A percentile compares a stretch with the other conserved stretches of the same genome.
phyloP scores from a whole-genome alignment of 495 filamentous ascomycete genomes.

The Sabuloglossum arenarium region DNA sequence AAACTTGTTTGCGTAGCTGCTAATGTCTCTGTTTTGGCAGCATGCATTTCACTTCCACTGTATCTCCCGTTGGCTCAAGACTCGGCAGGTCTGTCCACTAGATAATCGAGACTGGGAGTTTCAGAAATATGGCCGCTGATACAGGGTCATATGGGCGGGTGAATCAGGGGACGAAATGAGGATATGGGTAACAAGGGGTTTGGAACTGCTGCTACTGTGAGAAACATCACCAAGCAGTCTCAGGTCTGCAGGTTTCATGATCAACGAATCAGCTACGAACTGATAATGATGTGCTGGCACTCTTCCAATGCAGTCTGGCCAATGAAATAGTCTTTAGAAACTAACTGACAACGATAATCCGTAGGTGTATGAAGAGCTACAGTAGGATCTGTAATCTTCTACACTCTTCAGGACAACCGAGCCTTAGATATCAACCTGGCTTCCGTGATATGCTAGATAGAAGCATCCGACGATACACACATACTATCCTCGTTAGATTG shows the following conservation, averaged over 20 bases:
- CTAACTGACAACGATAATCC: background rate
- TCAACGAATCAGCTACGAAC: background rate
- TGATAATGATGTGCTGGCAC: background rate
- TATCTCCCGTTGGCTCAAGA: conserved; percentile 98
- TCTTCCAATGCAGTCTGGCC: background rate
- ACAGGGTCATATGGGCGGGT: background rate
- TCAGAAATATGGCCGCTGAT: conserved; percentile 86
- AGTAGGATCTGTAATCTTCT: background rate
- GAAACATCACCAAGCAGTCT: background rate
- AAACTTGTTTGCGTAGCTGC: conserved; percentile 8
- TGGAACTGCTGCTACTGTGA: background rate
- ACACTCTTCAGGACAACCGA: too few species aligned
- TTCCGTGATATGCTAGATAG: background rate
- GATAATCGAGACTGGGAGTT: conserved; percentile 99
- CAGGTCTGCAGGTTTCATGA: background rate
- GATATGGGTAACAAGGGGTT: background rate
- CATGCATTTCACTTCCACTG: conserved; percentile 99
- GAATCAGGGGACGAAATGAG: background rate
- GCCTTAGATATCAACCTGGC: background rate
- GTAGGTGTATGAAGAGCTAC: background rate
- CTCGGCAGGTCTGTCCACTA: conserved; percentile 93
- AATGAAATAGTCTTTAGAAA: background rate
- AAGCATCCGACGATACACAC: background rate
- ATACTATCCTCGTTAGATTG: background rate
- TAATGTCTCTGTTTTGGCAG: conserved; percentile 23